A percentile compares a stretch with the other conserved stretches of the same genome.
phyloP scores from a whole-genome alignment of 2,329 filamentous ascomycete species.

The Trichoderma sp. region DNA sequence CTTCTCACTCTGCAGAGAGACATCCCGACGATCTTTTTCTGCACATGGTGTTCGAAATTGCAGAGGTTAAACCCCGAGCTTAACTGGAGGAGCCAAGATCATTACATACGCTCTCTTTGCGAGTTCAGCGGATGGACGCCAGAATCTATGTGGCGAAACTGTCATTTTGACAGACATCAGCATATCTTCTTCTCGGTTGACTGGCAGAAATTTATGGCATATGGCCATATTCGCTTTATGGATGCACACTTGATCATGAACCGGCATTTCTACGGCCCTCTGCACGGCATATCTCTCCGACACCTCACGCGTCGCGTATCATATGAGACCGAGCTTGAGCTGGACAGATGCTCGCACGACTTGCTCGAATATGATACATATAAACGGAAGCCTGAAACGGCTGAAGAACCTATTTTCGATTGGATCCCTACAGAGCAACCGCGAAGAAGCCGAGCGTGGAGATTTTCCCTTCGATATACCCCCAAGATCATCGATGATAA shows the following conservation, averaged over 20 bases:
- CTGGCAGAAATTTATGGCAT: neutral
- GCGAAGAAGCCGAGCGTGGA: neutral
- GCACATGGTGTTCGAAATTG: neutral
- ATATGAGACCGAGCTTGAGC: neutral
- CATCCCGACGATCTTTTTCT: neutral
- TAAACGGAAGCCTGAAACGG: neutral
- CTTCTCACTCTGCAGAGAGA: conserved; percentile 6
- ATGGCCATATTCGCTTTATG: neutral
- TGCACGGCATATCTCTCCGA: neutral
- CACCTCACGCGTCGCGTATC: neutral
- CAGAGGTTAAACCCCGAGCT: neutral
- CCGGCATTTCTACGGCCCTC: neutral
- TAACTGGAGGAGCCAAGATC: neutral
- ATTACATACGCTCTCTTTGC: neutral
- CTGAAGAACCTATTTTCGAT: neutral
- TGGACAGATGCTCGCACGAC: neutral
- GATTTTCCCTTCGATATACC: neutral
- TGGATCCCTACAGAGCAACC: too few species aligned
- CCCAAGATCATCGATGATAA: neutral
- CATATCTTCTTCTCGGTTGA: neutral
- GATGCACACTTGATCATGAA: conserved; percentile 1
- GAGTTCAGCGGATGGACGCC: neutral
- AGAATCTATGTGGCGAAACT: neutral
- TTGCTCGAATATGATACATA: too few species aligned
- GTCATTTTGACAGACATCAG: neutral